A percentile compares a stretch with the other conserved stretches of the same genome.
Evolutionary conservation across 768 basidiomycete species (phyloP).

Genomic region (Lactifluus echinatus): DNA sequence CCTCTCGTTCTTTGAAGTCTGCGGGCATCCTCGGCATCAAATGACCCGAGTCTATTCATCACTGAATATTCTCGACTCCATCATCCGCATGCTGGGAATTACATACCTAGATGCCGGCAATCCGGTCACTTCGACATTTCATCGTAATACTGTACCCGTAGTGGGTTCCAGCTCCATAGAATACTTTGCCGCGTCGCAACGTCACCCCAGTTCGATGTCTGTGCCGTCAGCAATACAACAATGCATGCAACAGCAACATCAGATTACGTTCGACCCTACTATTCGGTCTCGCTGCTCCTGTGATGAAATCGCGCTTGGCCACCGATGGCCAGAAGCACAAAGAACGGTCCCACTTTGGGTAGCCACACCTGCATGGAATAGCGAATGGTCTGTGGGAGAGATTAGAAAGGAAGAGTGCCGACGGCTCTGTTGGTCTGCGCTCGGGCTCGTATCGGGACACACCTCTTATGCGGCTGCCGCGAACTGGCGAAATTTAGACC

Average conservation of each 20-base stretch:
- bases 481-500: conserved; percentile 29
- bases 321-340: conserved; percentile 40
- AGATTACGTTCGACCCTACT: neutral
- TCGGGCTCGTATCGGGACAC: conserved; percentile 56
- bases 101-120: conserved; percentile 53
- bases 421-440: conserved; percentile 63
- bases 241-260: neutral
- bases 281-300: conserved; percentile 34
- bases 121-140: conserved; percentile 21
- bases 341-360: conserved; percentile 57
- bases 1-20: conserved; percentile 63
- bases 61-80: conserved; percentile 54
- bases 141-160: conserved; percentile 7
- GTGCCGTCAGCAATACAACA: neutral
- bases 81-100: conserved; percentile 54
- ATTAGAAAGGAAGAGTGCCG: conserved; percentile 65
- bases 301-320: conserved; percentile 40
- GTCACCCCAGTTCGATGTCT: neutral
- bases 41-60: conserved; percentile 46
- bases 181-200: neutral
- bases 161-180: conserved; percentile 1
- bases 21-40: conserved; percentile 55
- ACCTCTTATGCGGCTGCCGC: conserved; percentile 48
- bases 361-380: conserved; percentile 55
- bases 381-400: conserved; percentile 50